Evolutionary conservation across 2,329 filamentous ascomycete genomes (phyloP).

Genomic region (Teratosphaeria epicoccoides): DNA sequence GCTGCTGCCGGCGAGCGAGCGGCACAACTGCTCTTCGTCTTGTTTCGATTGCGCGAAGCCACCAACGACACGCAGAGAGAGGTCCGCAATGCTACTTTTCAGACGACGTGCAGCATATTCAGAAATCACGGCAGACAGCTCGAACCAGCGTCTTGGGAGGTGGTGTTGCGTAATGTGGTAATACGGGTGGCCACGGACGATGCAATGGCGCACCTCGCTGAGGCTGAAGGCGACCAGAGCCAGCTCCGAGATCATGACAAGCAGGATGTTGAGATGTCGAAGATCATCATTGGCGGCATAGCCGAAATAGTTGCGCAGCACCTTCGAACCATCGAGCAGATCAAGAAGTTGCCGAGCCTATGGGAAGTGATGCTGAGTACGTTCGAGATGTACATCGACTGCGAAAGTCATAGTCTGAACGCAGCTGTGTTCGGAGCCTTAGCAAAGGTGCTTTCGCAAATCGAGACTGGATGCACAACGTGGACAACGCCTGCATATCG

Average conservation of each 20-base stretch:
- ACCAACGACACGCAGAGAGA: conserved; percentile 63
- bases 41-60: conserved; percentile 60
- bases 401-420: conserved; percentile 31
- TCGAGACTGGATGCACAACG: conserved; percentile 9
- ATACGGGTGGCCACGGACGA: conserved; percentile 55
- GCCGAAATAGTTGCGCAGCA: conserved; percentile 66
- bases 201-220: background rate
- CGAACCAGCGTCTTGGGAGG: conserved; percentile 66
- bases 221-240: background rate
- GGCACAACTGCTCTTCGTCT: conserved; percentile 67
- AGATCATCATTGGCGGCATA: conserved; percentile 62
- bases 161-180: conserved; percentile 70
- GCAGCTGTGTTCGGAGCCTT: conserved; percentile 33
- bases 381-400: conserved; percentile 44
- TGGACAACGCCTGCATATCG: conserved; percentile 21
- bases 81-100: conserved; percentile 75
- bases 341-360: conserved; percentile 56
- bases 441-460: conserved; percentile 28
- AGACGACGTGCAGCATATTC: conserved; percentile 82
- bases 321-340: conserved; percentile 57
- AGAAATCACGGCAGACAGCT: conserved; percentile 81
- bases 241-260: background rate
- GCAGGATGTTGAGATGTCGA: conserved; percentile 49
- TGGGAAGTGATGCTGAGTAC: conserved; percentile 66
- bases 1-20: conserved; percentile 23